Conservation (phyloP, 2,329 filamentous ascomycete genomes). For the Ophiosphaerella korrae region DNA sequence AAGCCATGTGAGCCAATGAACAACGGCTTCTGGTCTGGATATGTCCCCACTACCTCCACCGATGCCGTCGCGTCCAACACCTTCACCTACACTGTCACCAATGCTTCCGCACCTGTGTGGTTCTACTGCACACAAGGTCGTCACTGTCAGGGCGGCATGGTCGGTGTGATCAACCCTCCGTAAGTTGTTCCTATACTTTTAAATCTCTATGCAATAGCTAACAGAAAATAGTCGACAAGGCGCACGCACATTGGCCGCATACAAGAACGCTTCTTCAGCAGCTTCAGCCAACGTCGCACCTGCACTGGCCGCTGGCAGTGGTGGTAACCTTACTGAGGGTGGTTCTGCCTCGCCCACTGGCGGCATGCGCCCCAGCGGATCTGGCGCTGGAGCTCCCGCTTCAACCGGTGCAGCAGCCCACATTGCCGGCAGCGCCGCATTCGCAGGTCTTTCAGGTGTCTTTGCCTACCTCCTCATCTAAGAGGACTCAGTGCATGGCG, state of each 20-base stretch:
- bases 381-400: constrained; percentile 15
- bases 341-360: constrained; percentile 14
- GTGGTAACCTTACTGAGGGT: constrained; percentile 31
- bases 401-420: constrained; percentile 35
- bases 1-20: constrained; percentile 41
- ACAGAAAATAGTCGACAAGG: constrained; percentile 22
- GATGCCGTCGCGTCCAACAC: constrained; percentile 29
- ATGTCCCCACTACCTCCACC: constrained; percentile 35
- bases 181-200: constrained; percentile 21
- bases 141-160: constrained; percentile 49
- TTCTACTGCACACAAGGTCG: constrained; percentile 48
- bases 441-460: constrained; percentile 34
- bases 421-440: constrained; percentile 27
- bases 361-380: constrained; percentile 12
- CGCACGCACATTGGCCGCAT: constrained; percentile 28
- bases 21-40: constrained; percentile 47
- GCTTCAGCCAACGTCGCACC: constrained; percentile 30
- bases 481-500: constrained; percentile 5
- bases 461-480: constrained; percentile 41
- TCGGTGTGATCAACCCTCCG: constrained; percentile 48
- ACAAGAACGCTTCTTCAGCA: constrained; percentile 29
- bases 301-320: constrained; percentile 28
- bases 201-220: constrained; percentile 6
- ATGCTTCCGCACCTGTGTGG: constrained; percentile 46
- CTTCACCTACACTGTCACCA: constrained; percentile 42